A percentile compares a stretch with the other conserved stretches of the same genome.
Conservation (phyloP, 2,329 filamentous ascomycete species). For the Xylaria sp. region DNA sequence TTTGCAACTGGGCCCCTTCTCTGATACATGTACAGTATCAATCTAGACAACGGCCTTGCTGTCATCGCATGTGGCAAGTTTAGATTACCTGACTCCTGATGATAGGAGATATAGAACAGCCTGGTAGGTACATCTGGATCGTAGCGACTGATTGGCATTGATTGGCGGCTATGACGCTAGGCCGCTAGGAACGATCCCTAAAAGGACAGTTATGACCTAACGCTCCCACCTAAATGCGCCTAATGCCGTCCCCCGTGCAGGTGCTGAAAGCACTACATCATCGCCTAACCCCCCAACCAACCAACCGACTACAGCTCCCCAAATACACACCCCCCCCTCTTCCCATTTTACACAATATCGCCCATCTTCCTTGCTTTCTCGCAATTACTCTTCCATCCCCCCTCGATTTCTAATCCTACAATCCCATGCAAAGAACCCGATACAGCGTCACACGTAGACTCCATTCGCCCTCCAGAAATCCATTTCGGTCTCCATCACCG, state of each 20-base stretch:
- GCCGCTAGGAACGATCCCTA: neutral
- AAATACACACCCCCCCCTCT: constrained; percentile 23
- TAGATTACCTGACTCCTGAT: neutral
- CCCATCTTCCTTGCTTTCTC: constrained; percentile 27
- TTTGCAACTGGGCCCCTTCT: neutral
- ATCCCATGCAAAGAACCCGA: constrained; percentile 7
- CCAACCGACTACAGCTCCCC: constrained; percentile 4
- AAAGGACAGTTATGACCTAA: constrained; percentile 27
- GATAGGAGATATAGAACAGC: neutral
- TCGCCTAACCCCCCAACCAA: constrained; percentile 13
- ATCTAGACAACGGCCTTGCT: neutral
- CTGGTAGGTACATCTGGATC: constrained; percentile 3
- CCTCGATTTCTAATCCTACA: constrained; percentile 17
- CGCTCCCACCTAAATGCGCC: constrained; percentile 5
- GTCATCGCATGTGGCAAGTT: constrained; percentile 12
- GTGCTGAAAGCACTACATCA: constrained; percentile 29
- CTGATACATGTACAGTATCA: neutral
- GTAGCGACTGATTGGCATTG: neutral
- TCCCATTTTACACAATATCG: constrained; percentile 21
- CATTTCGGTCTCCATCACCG: neutral
- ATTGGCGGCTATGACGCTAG: constrained; percentile 18
- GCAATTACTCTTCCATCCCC: constrained; percentile 15
- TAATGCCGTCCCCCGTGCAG: constrained; percentile 9
- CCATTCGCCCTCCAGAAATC: constrained; percentile 18
- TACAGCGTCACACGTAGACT: constrained; percentile 11